phyloP scores from a whole-genome alignment of 768 basidiomycete species.

The Dentipellis fragilis region DNA sequence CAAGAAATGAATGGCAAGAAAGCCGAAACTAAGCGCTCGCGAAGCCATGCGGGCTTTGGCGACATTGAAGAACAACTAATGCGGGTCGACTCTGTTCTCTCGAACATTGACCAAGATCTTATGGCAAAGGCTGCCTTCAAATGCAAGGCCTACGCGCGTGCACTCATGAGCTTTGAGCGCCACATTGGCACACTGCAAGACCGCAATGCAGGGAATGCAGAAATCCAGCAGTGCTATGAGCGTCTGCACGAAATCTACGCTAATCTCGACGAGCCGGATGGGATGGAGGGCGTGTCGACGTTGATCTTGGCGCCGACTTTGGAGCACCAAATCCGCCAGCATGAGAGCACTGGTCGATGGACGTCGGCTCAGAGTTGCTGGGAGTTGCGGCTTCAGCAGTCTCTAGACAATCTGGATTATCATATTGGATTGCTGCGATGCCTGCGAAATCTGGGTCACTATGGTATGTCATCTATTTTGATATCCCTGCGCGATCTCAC shows the following conservation, averaged over 20 bases:
- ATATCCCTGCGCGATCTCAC: too few species aligned
- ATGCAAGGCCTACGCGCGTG: conserved; percentile 89
- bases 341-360: conserved; percentile 95
- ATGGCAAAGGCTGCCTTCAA: conserved; percentile 91
- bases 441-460: conserved; percentile 90
- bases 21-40: conserved; percentile 38
- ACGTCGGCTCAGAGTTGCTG: conserved; percentile 98
- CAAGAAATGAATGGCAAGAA: conserved; percentile 44
- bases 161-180: conserved; percentile 91
- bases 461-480: conserved; percentile 48
- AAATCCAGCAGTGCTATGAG: conserved; percentile 72
- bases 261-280: conserved; percentile 93
- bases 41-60: conserved; percentile 25
- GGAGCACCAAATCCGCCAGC: conserved; percentile 94
- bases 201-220: conserved; percentile 27
- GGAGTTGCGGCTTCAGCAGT: conserved; percentile 89
- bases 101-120: conserved; percentile 75
- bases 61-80: conserved; percentile 51
- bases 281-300: conserved; percentile 96
- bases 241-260: conserved; percentile 93
- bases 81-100: conserved; percentile 71
- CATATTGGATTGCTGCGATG: conserved; percentile 89
- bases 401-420: conserved; percentile 79
- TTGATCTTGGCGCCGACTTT: conserved; percentile 81
- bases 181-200: conserved; percentile 50